phyloP scores from a whole-genome alignment of 2,329 filamentous ascomycete species.

The Plenodomus biglobosus region DNA sequence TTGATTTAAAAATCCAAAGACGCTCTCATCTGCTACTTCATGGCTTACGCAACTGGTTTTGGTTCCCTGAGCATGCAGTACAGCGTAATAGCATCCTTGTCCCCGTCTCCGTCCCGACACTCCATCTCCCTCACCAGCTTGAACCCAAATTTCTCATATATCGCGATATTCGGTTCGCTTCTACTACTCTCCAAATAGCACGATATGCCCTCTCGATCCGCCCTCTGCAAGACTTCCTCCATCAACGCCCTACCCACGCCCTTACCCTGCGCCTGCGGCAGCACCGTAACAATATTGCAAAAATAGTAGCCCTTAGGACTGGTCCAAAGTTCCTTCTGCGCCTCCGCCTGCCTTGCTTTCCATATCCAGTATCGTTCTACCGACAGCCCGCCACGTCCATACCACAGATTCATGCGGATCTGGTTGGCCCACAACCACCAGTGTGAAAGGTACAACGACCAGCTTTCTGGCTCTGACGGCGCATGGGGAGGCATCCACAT shows the following conservation, averaged over 20 bases:
- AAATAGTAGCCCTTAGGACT: slow-evolving; percentile 72
- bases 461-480: slow-evolving; percentile 54
- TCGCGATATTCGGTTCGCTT: slow-evolving; percentile 67
- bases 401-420: slow-evolving; percentile 66
- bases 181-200: slow-evolving; percentile 74
- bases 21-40: not conserved
- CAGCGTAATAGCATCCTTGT: slow-evolving; percentile 45
- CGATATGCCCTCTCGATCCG: slow-evolving; percentile 64
- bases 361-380: slow-evolving; percentile 71
- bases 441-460: slow-evolving; percentile 63
- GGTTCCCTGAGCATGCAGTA: slow-evolving; percentile 52
- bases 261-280: slow-evolving; percentile 64
- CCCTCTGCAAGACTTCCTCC: slow-evolving; percentile 61
- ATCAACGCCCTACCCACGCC: slow-evolving; percentile 68
- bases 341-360: slow-evolving; percentile 66
- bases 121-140: slow-evolving; percentile 64
- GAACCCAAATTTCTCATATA: slow-evolving; percentile 72
- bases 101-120: slow-evolving; percentile 63
- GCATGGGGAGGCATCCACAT: slow-evolving; percentile 69
- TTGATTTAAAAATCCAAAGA: not conserved
- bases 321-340: slow-evolving; percentile 64
- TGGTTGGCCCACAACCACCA: slow-evolving; percentile 70
- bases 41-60: not conserved
- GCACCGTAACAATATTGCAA: slow-evolving; percentile 72
- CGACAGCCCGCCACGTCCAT: slow-evolving; percentile 69